Conservation (phyloP, 371 early-diverging fungal species). For the Mucor velutinosus region DNA sequence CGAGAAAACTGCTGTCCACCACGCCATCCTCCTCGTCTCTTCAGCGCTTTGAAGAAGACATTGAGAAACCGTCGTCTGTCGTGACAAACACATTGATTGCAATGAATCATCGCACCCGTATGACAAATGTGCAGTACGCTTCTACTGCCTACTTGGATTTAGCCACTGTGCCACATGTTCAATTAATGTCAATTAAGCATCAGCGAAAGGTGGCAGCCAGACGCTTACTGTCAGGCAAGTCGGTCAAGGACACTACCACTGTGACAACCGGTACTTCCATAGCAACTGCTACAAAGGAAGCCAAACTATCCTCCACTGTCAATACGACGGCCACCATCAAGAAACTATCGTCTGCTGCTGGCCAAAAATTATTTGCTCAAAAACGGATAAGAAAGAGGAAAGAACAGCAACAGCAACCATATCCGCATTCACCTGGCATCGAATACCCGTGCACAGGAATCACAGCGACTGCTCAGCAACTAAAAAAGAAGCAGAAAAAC, state of each 20-base stretch:
- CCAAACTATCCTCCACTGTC: background rate
- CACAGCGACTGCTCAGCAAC: constrained; percentile 28
- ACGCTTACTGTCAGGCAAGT: background rate
- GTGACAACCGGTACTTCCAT: background rate
- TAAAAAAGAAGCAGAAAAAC: constrained; percentile 20
- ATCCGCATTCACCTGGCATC: background rate
- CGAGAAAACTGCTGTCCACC: background rate
- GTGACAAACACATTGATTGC: constrained; percentile 4
- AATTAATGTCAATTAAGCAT: constrained; percentile 3
- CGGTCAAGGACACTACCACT: background rate
- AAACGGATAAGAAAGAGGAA: constrained; percentile 5
- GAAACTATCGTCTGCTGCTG: background rate
- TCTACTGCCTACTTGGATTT: constrained; percentile 42
- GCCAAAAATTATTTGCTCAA: background rate
- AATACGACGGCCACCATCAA: background rate
- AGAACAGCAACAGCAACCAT: background rate
- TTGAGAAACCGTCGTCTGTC: background rate
- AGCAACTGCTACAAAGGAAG: background rate
- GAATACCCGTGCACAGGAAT: background rate
- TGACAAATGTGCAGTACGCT: constrained; percentile 14
- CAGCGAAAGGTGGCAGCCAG: constrained; percentile 8
- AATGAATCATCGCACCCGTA: constrained; percentile 6
- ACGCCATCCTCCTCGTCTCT: background rate
- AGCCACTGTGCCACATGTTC: constrained; percentile 25
- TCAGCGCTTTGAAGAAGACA: background rate